phyloP scores from a whole-genome alignment of 2,329 filamentous ascomycete species.

The Bisporella sp. region DNA sequence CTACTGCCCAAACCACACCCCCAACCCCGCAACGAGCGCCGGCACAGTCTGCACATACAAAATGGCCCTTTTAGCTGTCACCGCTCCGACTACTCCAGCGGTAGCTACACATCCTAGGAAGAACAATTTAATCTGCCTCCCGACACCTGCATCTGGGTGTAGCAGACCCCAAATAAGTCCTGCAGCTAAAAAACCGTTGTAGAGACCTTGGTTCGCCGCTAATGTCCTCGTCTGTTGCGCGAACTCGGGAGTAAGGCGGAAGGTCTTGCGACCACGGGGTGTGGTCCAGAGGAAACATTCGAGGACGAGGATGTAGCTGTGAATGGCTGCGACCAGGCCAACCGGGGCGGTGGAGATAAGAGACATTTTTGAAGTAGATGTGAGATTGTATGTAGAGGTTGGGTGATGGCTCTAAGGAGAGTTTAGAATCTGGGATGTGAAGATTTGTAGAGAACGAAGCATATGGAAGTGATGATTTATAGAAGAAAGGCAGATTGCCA shows the following conservation, averaged over 20 bases:
- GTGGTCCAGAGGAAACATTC: conserved; percentile 45
- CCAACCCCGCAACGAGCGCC: conserved; percentile 24
- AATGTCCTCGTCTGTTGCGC: conserved; percentile 37
- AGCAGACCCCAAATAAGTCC: conserved; percentile 41
- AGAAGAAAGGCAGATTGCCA: too few species aligned
- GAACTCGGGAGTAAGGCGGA: conserved; percentile 37
- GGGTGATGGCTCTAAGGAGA: too few species aligned
- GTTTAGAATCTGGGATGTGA: too few species aligned
- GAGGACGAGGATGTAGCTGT: conserved; percentile 42
- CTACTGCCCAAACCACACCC: conserved; percentile 11
- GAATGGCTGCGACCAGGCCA: conserved; percentile 33
- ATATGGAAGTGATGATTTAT: too few species aligned
- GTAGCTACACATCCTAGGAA: conserved; percentile 39
- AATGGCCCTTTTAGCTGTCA: conserved; percentile 35
- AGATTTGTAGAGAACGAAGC: too few species aligned
- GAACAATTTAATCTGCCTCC: conserved; percentile 38
- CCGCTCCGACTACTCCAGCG: conserved; percentile 39
- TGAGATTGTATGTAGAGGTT: too few species aligned
- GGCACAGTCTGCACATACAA: conserved; percentile 37
- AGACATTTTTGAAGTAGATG: conserved; percentile 22
- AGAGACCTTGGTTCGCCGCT: conserved; percentile 45
- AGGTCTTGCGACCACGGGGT: conserved; percentile 37
- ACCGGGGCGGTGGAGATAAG: conserved; percentile 29
- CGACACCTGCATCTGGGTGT: conserved; percentile 37
- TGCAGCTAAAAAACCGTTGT: conserved; percentile 46